phyloP scores from a whole-genome alignment of 225 moss, liverwort and hornwort genomes.

The Lunularia cruciata region DNA sequence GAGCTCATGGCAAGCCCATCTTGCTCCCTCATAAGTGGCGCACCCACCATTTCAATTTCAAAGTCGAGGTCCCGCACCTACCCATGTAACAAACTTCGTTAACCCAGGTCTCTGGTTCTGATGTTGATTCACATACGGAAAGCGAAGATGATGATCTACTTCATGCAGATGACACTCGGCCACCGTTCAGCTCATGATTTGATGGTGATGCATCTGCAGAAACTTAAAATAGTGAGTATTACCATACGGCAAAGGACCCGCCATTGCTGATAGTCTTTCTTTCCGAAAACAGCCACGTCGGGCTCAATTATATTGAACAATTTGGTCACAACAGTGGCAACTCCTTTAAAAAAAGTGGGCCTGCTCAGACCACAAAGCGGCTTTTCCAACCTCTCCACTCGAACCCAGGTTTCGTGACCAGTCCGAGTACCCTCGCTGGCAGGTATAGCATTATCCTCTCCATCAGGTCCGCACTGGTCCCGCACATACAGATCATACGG shows the following conservation, averaged over 20 bases:
- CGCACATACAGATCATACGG: constrained; percentile 74
- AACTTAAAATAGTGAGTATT: not conserved
- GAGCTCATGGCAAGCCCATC: constrained; percentile 99
- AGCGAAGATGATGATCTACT: too few species aligned
- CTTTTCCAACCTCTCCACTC: constrained; percentile 79
- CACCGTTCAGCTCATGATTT: constrained; percentile 4
- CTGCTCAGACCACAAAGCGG: constrained; percentile 77
- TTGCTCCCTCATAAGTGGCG: constrained; percentile 67
- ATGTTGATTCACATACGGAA: not conserved
- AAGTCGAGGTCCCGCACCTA: constrained; percentile 93
- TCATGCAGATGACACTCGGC: too few species aligned
- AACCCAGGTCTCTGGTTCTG: too few species aligned
- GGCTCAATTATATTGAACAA: constrained; percentile 88
- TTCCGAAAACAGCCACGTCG: constrained; percentile 85
- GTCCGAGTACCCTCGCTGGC: constrained; percentile 34
- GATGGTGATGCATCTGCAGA: not conserved
- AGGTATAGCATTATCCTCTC: not conserved
- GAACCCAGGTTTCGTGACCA: constrained; percentile 87
- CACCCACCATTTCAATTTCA: constrained; percentile 73
- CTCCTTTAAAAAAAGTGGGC: constrained; percentile 80
- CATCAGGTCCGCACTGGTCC: constrained; percentile 29
- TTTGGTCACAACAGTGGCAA: constrained; percentile 80
- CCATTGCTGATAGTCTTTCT: constrained; percentile 97
- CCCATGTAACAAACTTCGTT: too few species aligned
- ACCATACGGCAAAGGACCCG: constrained; percentile 82